Base-by-base conservation (phyloP, 2,329 filamentous ascomycete species). In the Ophiostoma montium region DNA sequence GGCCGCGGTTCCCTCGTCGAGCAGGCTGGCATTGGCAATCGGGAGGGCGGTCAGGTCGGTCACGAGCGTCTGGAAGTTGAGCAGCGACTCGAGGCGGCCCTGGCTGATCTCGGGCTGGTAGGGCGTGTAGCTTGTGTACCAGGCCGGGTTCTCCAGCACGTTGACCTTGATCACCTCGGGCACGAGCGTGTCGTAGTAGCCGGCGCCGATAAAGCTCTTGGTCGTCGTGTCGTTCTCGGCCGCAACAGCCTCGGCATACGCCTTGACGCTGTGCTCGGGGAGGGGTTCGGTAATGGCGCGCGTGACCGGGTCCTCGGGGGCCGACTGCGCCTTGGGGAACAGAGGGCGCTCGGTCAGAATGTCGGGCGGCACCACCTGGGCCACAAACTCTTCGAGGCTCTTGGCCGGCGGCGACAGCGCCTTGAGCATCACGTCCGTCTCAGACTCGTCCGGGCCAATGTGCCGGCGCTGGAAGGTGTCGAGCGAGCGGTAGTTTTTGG, bases 51-150 rank as follows among this genome's bases (percentile, higher is more conserved):
- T 95, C 55, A 96, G 70, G 62, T 95, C 90, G 2, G 82, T 80
- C 9, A 94, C 83, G 70, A 96, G 74, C 16, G 90, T 96, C 71
- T 96, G 90, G 70, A 88, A 96, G 71, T 96, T 96, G 54, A 96
- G 71, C 48, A 96, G 70, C 6, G 87, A 94, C 71, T 95, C 87
- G 54, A 96, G 68, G 49, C 90, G 81, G 33, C 90, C 90, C 68
- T 96, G 90, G 63, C 88, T 95, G 70, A 96, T 95, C 68, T 96
- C 90, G 2, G 90, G 84, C 69, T 96, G 90, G 67, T 95, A 96
- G 15, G 90, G 90, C 0, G 90, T 95, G 65, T 96, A 95, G 68
- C 88, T 95, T 36, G 90, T 96, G 65, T 96, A 96, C 90, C 90
- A 96, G 10, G 82, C 88, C 5, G 90, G 90, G 63, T 84, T 90